phyloP scores from a whole-genome alignment of 129 eudicot genomes.

The Flaveria linearis region DNA sequence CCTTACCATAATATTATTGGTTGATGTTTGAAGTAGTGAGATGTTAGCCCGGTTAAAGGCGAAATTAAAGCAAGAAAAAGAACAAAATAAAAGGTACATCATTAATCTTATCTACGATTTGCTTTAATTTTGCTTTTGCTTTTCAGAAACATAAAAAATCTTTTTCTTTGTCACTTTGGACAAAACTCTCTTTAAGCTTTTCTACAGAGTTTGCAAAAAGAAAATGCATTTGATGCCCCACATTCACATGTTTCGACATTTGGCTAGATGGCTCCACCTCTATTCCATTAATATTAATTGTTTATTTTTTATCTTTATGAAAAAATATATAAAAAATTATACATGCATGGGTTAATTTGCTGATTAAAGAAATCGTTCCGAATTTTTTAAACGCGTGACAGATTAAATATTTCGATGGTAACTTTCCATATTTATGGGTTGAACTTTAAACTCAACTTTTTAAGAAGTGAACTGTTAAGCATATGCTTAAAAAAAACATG shows the following conservation, averaged over 20 bases:
- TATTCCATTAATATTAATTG: neutral
- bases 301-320: neutral
- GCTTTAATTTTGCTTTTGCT: slow-evolving; percentile 46
- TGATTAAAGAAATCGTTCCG: neutral
- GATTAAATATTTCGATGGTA: neutral
- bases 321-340: neutral
- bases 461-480: neutral
- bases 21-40: slow-evolving; percentile 16
- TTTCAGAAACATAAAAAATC: slow-evolving; percentile 36
- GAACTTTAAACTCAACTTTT: neutral
- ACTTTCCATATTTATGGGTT: neutral
- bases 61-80: slow-evolving; percentile 35
- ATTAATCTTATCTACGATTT: slow-evolving; percentile 33
- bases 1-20: neutral
- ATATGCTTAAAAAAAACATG: neutral
- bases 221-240: slow-evolving; percentile 32
- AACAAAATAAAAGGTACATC: neutral
- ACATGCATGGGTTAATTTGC: neutral
- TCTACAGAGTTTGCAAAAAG: slow-evolving; percentile 33
- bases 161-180: slow-evolving; percentile 50
- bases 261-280: slow-evolving; percentile 22
- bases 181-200: slow-evolving; percentile 46
- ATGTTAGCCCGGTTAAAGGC: slow-evolving; percentile 22
- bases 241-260: slow-evolving; percentile 33
- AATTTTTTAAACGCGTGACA: neutral